Evolutionary conservation across 1,284 basidiomycete genomes (phyloP).

Genomic region (Bjerkandera adusta): DNA sequence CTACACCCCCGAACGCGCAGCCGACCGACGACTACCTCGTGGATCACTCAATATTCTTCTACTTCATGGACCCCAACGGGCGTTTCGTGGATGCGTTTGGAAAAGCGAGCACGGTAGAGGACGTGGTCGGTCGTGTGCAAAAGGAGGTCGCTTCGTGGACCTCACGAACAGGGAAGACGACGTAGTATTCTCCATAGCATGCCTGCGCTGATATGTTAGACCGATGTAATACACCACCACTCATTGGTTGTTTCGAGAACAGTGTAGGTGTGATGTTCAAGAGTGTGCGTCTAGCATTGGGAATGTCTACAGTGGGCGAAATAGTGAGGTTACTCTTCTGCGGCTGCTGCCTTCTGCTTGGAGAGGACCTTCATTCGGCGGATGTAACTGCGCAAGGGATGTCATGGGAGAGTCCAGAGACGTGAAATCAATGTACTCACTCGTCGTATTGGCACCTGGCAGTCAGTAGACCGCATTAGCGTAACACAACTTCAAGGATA

Average conservation of each 20-base stretch:
- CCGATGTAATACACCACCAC: conserved; percentile 5
- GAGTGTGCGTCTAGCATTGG: too few relatives aligned
- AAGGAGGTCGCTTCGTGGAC: conserved; percentile 62
- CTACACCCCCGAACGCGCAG: conserved; percentile 89
- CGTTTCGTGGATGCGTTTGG: conserved; percentile 98
- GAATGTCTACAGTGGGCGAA: too few relatives aligned
- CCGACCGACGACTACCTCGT: conserved; percentile 93
- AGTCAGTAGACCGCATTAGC: conserved; percentile 5
- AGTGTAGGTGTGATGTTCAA: too few relatives aligned
- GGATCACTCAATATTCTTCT: conserved; percentile 96
- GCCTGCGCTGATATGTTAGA: too few relatives aligned
- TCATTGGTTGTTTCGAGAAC: too few relatives aligned
- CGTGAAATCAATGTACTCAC: conserved; percentile 45
- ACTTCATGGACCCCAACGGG: conserved; percentile 96
- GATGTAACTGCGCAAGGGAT: conserved; percentile 56
- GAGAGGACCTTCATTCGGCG: conserved; percentile 81
- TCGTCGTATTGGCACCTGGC: conserved; percentile 87
- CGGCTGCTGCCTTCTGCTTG: conserved; percentile 67
- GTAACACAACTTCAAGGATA: conserved; percentile 8
- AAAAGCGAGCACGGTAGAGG: conserved; percentile 71
- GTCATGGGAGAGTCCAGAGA: conserved; percentile 11
- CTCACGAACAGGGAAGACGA: conserved; percentile 34
- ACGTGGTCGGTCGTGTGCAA: conserved; percentile 63
- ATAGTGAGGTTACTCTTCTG: too few relatives aligned
- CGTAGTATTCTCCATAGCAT: too few relatives aligned